Evolutionary conservation across 2,329 filamentous ascomycete species (phyloP).

Genomic region (Pseudogymnoascus sp.): DNA sequence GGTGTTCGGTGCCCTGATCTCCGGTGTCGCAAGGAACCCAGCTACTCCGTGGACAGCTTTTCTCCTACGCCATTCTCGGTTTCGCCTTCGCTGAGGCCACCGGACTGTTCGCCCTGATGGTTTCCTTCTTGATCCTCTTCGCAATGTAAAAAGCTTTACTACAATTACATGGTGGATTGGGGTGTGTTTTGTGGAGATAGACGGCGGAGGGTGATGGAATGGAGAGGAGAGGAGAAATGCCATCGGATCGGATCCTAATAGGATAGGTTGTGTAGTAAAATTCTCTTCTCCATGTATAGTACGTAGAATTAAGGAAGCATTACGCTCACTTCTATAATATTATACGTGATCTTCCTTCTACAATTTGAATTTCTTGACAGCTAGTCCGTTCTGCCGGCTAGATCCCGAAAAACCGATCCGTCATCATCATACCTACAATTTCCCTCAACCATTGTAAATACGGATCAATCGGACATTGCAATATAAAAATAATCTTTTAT

Average conservation of each 20-base stretch:
- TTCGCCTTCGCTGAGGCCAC: slow-evolving; percentile 60
- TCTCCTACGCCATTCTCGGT: slow-evolving; percentile 58
- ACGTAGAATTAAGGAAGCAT: slow-evolving; percentile 10
- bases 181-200: not conserved
- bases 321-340: slow-evolving; percentile 10
- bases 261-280: slow-evolving; percentile 10
- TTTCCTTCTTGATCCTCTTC: slow-evolving; percentile 27
- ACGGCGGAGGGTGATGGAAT: slow-evolving; percentile 7
- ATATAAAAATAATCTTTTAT: not conserved
- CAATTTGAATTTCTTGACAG: not conserved
- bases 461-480: not conserved
- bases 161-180: slow-evolving; percentile 3
- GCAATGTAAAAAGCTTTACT: slow-evolving; percentile 11
- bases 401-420: not conserved
- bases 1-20: slow-evolving; percentile 48
- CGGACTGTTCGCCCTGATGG: slow-evolving; percentile 50
- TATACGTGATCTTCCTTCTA: slow-evolving; percentile 10
- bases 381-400: not conserved
- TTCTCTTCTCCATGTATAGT: slow-evolving; percentile 10
- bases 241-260: slow-evolving; percentile 10
- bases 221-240: slow-evolving; percentile 10
- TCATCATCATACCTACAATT: not conserved
- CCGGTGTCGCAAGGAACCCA: slow-evolving; percentile 50
- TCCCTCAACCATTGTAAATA: not conserved
- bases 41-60: slow-evolving; percentile 49